Percentiles rank a stretch among this genome's conserved stretches.
Conservation (phyloP, 495 filamentous ascomycete genomes). For the Xylaria longipes region DNA sequence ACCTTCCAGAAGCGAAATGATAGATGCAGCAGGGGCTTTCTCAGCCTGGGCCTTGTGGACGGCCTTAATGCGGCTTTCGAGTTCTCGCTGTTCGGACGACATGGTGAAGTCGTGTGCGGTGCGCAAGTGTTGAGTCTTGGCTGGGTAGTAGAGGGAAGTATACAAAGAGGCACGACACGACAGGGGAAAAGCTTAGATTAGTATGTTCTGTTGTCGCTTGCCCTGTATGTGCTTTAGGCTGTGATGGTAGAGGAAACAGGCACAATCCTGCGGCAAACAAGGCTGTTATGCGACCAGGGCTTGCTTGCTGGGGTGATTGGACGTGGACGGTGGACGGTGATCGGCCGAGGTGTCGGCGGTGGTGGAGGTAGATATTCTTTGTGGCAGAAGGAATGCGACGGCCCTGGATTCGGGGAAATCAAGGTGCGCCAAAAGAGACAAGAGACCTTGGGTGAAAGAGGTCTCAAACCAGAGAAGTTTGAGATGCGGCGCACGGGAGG, state of each 20-base stretch:
- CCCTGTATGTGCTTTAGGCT: not conserved
- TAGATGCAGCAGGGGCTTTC: conserved; percentile 66
- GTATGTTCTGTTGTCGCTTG: not conserved
- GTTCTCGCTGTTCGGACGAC: conserved; percentile 69
- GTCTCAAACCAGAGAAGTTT: not conserved
- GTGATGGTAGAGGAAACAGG: not conserved
- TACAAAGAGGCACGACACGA: not conserved
- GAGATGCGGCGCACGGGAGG: not conserved
- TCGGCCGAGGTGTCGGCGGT: not conserved
- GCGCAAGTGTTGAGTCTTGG: not conserved
- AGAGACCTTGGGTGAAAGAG: not conserved
- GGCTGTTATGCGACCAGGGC: not conserved
- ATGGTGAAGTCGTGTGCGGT: conserved; percentile 1
- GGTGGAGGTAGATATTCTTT: not conserved
- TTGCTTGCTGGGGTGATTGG: not conserved
- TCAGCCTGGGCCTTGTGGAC: conserved; percentile 77
- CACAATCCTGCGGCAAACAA: not conserved
- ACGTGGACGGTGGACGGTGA: not conserved
- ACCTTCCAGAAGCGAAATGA: conserved; percentile 74
- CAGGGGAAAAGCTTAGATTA: not conserved
- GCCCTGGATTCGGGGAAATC: not conserved
- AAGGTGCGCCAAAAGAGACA: conserved; percentile 1
- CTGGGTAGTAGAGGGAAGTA: not conserved
- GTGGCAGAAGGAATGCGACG: not conserved
- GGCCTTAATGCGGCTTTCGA: conserved; percentile 72